Percentiles rank a stretch among this genome's conserved stretches.
Conservation (phyloP, 768 basidiomycete species). For the Termitomyces sp. region DNA sequence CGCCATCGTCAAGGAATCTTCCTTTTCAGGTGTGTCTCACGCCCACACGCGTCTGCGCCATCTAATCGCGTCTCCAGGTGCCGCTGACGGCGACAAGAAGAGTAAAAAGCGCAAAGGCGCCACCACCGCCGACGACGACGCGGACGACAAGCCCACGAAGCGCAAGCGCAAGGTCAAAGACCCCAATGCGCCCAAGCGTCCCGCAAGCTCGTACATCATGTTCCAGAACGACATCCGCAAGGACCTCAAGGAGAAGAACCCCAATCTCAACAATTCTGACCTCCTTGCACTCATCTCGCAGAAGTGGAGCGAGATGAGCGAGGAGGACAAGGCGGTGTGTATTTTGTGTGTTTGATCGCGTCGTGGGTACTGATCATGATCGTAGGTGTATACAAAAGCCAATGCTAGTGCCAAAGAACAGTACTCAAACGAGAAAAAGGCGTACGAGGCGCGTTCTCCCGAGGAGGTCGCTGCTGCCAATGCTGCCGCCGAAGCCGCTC, state of each 20-base stretch:
- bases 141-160: constrained; percentile 37
- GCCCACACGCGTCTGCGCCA: not conserved
- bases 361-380: constrained; percentile 1
- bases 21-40: constrained; percentile 4
- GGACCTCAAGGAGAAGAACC: constrained; percentile 59
- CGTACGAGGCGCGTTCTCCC: constrained; percentile 53
- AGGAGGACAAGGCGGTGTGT: constrained; percentile 71
- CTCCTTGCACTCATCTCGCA: constrained; percentile 66
- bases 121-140: constrained; percentile 33
- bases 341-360: constrained; percentile 10
- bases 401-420: constrained; percentile 56
- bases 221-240: constrained; percentile 91
- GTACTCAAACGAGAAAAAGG: constrained; percentile 58
- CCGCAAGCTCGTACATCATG: constrained; percentile 87
- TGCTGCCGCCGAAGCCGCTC: constrained; percentile 34
- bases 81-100: constrained; percentile 17
- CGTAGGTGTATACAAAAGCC: constrained; percentile 47
- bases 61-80: constrained; percentile 11
- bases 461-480: constrained; percentile 43
- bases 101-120: constrained; percentile 50
- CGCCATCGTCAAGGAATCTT: constrained; percentile 33
- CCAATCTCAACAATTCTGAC: constrained; percentile 63
- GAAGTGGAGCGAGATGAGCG: constrained; percentile 65
- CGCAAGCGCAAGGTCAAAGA: constrained; percentile 75
- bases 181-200: constrained; percentile 92